Conservation (phyloP, 345 rosid genomes). For the Gossypium ekmanianum region DNA sequence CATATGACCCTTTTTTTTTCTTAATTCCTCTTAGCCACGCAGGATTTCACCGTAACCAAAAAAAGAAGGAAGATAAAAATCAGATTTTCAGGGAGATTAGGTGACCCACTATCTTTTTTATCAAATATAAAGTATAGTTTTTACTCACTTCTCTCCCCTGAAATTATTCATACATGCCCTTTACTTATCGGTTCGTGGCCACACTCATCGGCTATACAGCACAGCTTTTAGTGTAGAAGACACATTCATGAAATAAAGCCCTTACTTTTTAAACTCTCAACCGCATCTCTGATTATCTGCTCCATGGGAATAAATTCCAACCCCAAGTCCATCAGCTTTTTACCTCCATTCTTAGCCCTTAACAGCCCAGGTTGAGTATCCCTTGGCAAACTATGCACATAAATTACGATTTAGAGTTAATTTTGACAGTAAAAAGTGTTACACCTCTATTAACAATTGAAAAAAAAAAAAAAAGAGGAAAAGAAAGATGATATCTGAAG, state of each 20-base stretch:
- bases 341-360: constrained; percentile 60
- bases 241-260: constrained; percentile 51
- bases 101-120: background rate
- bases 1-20: too few species aligned
- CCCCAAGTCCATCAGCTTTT: constrained; percentile 76
- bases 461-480: too few species aligned
- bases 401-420: background rate
- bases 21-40: too few species aligned
- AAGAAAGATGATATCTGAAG: background rate
- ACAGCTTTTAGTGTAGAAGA: background rate
- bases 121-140: background rate
- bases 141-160: background rate
- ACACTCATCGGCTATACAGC: background rate
- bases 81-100: background rate
- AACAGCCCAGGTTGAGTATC: constrained; percentile 80
- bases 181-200: background rate
- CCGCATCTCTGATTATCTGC: constrained; percentile 73
- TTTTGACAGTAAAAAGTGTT: background rate
- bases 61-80: too few species aligned
- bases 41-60: too few species aligned
- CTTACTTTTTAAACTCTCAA: constrained; percentile 66
- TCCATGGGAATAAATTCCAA: constrained; percentile 75
- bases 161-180: background rate
- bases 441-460: background rate
- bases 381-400: constrained; percentile 47